A percentile compares a stretch with the other conserved stretches of the same genome.
phyloP scores from a whole-genome alignment of 176 grass and related monocot genomes.

The Zizania latifolia region DNA sequence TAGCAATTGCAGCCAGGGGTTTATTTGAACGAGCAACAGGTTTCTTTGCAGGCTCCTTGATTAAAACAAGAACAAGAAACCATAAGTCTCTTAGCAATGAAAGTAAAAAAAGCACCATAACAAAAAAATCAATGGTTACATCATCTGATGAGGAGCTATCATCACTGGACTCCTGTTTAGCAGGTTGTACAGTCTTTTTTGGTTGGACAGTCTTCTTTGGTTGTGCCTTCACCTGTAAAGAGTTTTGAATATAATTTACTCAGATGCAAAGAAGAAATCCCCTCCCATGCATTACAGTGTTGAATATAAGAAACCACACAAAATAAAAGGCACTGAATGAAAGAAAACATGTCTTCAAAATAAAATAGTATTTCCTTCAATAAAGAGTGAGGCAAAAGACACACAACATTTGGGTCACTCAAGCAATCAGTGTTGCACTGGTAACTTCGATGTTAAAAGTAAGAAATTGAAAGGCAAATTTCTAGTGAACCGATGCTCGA shows the following conservation, averaged over 20 bases:
- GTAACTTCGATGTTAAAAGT: neutral
- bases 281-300: neutral
- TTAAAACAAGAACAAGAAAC: neutral
- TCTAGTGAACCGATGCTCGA: neutral
- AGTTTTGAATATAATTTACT: neutral
- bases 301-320: neutral
- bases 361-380: neutral
- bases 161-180: conserved; percentile 48
- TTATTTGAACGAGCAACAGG: neutral
- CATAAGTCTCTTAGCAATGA: neutral
- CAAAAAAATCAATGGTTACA: conserved; percentile 30
- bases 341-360: neutral
- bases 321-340: neutral
- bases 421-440: neutral
- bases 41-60: conserved; percentile 3
- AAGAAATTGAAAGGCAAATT: neutral
- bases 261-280: neutral
- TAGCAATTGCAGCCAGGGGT: neutral
- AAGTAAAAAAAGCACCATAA: neutral
- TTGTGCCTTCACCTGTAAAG: conserved; percentile 46
- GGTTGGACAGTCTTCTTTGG: conserved; percentile 45
- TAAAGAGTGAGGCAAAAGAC: neutral
- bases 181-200: conserved; percentile 40
- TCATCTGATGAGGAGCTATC: conserved; percentile 71
- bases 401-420: neutral